Base-by-base conservation (phyloP, 2,329 filamentous ascomycete genomes). In the Pseudocercospora cruenta region DNA sequence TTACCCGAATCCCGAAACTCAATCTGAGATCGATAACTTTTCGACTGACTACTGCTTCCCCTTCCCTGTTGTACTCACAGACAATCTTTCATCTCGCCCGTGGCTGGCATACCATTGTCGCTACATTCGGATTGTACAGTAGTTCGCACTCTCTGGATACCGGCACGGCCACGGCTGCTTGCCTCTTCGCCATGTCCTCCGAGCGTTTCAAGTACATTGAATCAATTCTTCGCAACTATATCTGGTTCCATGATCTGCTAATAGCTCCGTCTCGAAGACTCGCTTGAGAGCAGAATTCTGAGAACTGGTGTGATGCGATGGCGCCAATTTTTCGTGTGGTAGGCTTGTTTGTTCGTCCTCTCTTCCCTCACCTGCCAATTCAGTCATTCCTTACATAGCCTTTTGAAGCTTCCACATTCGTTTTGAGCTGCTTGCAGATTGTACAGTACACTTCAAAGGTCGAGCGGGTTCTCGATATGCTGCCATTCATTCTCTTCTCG, bases 401-500 rank as follows among this genome's bases (percentile, higher is more conserved):
- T 43, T 24, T 54, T 22, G n/a, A 53, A 51, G 53, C 43, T 45
- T 45, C 9, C 33, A 47, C 54, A 19, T 53, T 60, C 22, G 49
- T 53, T 60, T 22, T 60, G 54, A 49, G 45, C 45, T 49, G 45
- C 45, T 49, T 19, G 36, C 55, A 54, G 45, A 24, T 60, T 36
- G 43, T 16, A 26, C 43, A 39, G 21, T 65, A 16, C 58, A 49
- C 61, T 26, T 21, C 55, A 22, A 7, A 31, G 19, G 24, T 62
- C 47, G 47, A 26, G 28, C 24, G 39, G 43, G 24, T 43, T 26
- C 12, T 45, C 65, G 53, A 54, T 26, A 68, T 68, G 63, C 49
- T 62, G 31, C 36, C 53, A 21, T 36, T 60, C 19, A 58, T 67
- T 43, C 21, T 73, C 28, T 26, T 73, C 16, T 62, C 72, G 8